Evolutionary conservation across 164 flowering plant genomes (phyloP), one percentile per base, ranked within the genome.

Genomic region (Hamamelis virginiana): DNA sequence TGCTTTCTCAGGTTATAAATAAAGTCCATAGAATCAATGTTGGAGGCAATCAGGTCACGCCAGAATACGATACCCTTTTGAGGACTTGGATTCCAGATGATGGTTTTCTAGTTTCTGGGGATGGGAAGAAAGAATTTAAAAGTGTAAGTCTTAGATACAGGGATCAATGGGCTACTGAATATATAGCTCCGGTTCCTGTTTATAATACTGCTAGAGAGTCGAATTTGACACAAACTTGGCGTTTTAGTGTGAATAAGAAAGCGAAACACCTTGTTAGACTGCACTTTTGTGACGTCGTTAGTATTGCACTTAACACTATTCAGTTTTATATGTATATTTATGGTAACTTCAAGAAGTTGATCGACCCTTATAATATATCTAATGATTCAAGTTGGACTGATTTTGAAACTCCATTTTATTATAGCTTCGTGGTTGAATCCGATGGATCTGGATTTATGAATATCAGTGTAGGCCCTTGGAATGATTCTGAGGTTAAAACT

Each of bases 211-310:
- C 85, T 5, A 75, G 72, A 66, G 72, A 68, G 38, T 21, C 80
- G 76, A 80, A 75, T 14, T 27, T 38, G 5, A 62, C 0, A 19
- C 0, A 19, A 21, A 76, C 78, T 3, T 86, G 90, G 90, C 9
- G 21, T 45, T 80, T 82, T 45, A 16, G 41, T 22, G 87, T 84
- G 65, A 72, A 28, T 12, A 70, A 52, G 44, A 71, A 65, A 48
- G 48, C 68, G 21, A 58, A 3, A 15, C 66, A 84, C 61, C 55
- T 81, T 15, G 77, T 82, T 19, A 80, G 87, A 21, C 62, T 68
- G 23, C 88, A 85, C 59, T 84, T 84, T 66, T 85, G 84, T 38
- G 80, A 84, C 70, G 69, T 82, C 33, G 4, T 82, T 8, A 66
- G 75, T 25, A 1, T 51, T 14, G 5, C 75, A 0, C 8, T 1